Evolutionary conservation across 495 filamentous ascomycete species (phyloP).

Genomic region (Hypoxylon intermedium): DNA sequence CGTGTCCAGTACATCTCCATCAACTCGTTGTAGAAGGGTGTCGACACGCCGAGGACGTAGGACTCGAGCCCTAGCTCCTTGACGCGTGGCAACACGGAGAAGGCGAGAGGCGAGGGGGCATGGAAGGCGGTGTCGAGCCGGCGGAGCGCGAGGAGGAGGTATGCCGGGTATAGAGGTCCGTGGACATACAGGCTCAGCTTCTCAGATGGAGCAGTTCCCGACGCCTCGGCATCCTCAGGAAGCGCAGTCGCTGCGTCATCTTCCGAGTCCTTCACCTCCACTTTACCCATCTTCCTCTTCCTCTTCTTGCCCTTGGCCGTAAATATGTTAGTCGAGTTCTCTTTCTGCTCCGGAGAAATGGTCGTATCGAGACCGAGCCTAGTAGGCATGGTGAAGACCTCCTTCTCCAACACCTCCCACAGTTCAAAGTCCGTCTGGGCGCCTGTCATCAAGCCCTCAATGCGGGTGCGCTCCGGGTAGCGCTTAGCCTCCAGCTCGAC

Average conservation of each 20-base stretch:
- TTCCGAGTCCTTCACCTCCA: background rate
- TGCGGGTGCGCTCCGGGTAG: slow-evolving; percentile 48
- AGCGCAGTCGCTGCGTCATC: background rate
- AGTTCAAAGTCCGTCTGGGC: slow-evolving; percentile 69
- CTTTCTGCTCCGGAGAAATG: background rate
- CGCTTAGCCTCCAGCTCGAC: slow-evolving; percentile 48
- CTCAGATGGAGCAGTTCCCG: slow-evolving; percentile 2
- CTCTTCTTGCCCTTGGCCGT: slow-evolving; percentile 4
- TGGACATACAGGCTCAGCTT: slow-evolving; percentile 62
- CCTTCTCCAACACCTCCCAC: slow-evolving; percentile 73
- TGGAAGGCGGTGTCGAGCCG: slow-evolving; percentile 68
- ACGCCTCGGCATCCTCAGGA: slow-evolving; percentile 1
- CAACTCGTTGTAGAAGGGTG: slow-evolving; percentile 76
- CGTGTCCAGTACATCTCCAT: slow-evolving; percentile 68
- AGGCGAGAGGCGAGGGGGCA: slow-evolving; percentile 62
- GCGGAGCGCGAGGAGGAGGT: slow-evolving; percentile 68
- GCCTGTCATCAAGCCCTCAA: slow-evolving; percentile 56
- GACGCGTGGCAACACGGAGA: slow-evolving; percentile 71
- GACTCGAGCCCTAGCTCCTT: slow-evolving; percentile 73
- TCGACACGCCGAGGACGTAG: slow-evolving; percentile 74
- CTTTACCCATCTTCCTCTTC: background rate
- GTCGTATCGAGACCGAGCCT: slow-evolving; percentile 45
- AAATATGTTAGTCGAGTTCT: slow-evolving; percentile 12
- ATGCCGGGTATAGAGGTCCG: slow-evolving; percentile 69
- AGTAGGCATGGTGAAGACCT: slow-evolving; percentile 69